Evolutionary conservation across 805 yeast species (phyloP), one percentile per base, ranked within the genome.

Genomic region (Komagataella phaffii): DNA sequence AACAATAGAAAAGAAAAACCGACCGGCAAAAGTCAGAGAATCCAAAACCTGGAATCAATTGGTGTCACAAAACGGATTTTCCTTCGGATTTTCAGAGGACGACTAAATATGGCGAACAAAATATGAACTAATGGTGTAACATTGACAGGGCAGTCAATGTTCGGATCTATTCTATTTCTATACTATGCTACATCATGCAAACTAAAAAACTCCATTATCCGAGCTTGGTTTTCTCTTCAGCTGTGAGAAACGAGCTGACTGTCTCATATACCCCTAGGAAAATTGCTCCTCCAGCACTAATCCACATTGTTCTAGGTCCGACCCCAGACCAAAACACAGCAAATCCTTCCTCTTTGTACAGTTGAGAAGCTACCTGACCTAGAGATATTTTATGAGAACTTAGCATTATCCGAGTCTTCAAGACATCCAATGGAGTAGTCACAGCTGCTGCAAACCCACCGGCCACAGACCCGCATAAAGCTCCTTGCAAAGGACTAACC

Each of bases 221-320:
- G 5, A 14, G 30, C 49, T 21, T 46, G n/a, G 17, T 24, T 7
- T 23, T 2, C 12, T 6, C 44, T 45, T 30, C 40, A 30, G n/a
- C 40, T 30, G n/a, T 30, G 40, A 30, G 40, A 7, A 30, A n/a
- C 7, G 73, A 61, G 55, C 72, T 74, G 8, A 80, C 84, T 19
- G 82, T 65, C 66, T 95, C 99, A 62, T 93, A 93, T 52, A 88
- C 87, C 3, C 99, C 99, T 52, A 93, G 71, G 70, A 95, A 93
- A 17, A 95, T 89, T 17, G 98, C 96, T 24, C 99, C 99, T 18
- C 99, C 99, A 3, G 95, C 93, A 68, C 95, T 83, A 53, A 93
- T 91, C 99, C 99, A 93, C 79, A 86, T 74, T 0, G 97, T 90
- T 64, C 99, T 76, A 3, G 99, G 98, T 0, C 96, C 97, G 24